Conservation (phyloP, 2,329 filamentous ascomycete species). For the Penicillium sp. region DNA sequence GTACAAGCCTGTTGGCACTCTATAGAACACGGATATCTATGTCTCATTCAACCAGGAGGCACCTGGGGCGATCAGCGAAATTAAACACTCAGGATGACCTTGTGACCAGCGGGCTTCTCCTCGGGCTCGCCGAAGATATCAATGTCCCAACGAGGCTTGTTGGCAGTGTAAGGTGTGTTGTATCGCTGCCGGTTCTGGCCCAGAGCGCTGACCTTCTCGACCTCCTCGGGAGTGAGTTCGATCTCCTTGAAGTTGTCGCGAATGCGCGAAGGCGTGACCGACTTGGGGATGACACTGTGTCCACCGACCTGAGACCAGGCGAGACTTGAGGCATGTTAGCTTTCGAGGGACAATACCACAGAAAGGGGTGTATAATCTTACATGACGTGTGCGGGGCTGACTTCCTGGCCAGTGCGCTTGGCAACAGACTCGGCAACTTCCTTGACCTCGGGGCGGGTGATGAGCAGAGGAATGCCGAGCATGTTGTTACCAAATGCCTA, state of each 20-base stretch:
- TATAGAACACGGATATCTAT: neutral
- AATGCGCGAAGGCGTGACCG: constrained; percentile 42
- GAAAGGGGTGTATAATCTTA: constrained; percentile 11
- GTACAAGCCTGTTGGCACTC: neutral
- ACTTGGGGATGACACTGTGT: constrained; percentile 44
- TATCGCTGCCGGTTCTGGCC: constrained; percentile 35
- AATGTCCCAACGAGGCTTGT: constrained; percentile 56
- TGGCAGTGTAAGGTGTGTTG: constrained; percentile 34
- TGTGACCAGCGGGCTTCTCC: constrained; percentile 50
- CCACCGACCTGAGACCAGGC: constrained; percentile 41
- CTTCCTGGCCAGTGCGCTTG: constrained; percentile 32
- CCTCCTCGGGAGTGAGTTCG: constrained; percentile 37
- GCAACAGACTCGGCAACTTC: constrained; percentile 60
- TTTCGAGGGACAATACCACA: neutral
- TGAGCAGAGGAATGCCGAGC: constrained; percentile 61
- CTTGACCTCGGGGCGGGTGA: constrained; percentile 60
- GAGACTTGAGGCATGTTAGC: constrained; percentile 23
- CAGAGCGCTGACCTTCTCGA: constrained; percentile 33
- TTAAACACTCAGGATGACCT: constrained; percentile 41
- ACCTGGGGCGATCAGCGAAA: constrained; percentile 6
- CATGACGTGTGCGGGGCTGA: constrained; percentile 38
- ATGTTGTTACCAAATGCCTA: constrained; percentile 57
- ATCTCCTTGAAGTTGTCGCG: constrained; percentile 44
- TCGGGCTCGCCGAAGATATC: constrained; percentile 55
- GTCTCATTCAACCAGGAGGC: neutral